phyloP scores from a whole-genome alignment of 192 early-diverging fungal species.

The Coemansia brasiliensis region DNA sequence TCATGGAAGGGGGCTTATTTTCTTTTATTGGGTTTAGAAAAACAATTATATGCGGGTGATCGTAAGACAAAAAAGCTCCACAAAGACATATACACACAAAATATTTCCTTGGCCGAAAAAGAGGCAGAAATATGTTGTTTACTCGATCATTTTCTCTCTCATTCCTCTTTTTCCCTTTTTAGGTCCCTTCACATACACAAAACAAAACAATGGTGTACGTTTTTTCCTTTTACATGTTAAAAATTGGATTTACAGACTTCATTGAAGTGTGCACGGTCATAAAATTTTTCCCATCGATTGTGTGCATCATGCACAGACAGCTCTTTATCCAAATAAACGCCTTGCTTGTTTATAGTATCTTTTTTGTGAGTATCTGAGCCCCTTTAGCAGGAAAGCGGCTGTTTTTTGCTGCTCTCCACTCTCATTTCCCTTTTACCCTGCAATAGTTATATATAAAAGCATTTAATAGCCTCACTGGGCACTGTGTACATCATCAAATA shows the following conservation, averaged over 20 bases:
- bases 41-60: constrained; percentile 2
- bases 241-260: neutral
- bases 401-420: too few relatives aligned
- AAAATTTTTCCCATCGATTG: neutral
- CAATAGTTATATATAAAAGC: too few relatives aligned
- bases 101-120: neutral
- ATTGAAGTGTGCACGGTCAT: neutral
- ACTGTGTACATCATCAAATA: too few relatives aligned
- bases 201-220: too few relatives aligned
- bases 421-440: neutral
- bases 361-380: neutral
- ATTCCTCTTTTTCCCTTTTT: neutral
- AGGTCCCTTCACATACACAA: too few relatives aligned
- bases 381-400: neutral
- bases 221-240: neutral
- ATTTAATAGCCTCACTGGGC: too few relatives aligned
- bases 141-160: neutral
- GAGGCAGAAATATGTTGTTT: constrained; percentile 1
- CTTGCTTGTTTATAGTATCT: neutral
- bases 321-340: constrained; percentile 1
- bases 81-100: neutral
- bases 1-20: constrained; percentile 1
- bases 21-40: neutral
- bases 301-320: neutral
- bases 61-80: neutral